A percentile compares a stretch with the other conserved stretches of the same genome.
Conservation (phyloP, 192 early-diverging fungal species). For the Mortierella antarctica region DNA sequence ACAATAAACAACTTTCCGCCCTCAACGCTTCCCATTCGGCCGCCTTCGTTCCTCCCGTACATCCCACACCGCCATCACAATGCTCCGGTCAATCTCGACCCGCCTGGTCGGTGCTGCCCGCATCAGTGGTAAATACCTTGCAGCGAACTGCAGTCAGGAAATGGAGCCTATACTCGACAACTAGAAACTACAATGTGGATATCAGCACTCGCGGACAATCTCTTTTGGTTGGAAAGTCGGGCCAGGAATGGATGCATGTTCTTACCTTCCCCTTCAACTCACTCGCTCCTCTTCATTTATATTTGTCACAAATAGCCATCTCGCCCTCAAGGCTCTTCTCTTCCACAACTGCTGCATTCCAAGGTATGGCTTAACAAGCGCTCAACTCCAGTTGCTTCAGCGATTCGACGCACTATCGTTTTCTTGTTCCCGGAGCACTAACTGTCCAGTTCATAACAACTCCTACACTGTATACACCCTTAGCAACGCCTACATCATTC, state of each 20-base stretch:
- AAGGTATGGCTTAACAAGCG: slow-evolving; percentile 12
- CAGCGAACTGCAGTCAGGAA: background rate
- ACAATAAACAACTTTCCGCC: no score
- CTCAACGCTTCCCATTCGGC: no score
- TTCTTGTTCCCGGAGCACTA: background rate
- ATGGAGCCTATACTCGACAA: background rate
- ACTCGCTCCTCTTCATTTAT: background rate
- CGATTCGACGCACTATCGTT: background rate
- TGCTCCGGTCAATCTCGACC: slow-evolving; percentile 41
- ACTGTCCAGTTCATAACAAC: background rate
- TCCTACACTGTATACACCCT: background rate
- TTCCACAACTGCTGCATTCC: slow-evolving; percentile 7
- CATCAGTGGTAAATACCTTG: slow-evolving; percentile 15
- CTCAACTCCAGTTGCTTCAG: background rate
- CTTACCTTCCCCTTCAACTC: background rate
- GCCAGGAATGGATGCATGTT: background rate
- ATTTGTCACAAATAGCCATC: background rate
- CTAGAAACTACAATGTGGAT: background rate
- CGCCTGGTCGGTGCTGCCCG: slow-evolving; percentile 19
- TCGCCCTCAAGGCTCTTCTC: slow-evolving; percentile 17
- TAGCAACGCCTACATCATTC: slow-evolving; percentile 10
- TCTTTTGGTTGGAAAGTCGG: background rate
- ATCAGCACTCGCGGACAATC: background rate
- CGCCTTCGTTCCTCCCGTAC: no score
- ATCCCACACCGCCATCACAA: background rate